Evolutionary conservation across 2,329 filamentous ascomycete species (phyloP).

Genomic region (Clonostachys byssicola): DNA sequence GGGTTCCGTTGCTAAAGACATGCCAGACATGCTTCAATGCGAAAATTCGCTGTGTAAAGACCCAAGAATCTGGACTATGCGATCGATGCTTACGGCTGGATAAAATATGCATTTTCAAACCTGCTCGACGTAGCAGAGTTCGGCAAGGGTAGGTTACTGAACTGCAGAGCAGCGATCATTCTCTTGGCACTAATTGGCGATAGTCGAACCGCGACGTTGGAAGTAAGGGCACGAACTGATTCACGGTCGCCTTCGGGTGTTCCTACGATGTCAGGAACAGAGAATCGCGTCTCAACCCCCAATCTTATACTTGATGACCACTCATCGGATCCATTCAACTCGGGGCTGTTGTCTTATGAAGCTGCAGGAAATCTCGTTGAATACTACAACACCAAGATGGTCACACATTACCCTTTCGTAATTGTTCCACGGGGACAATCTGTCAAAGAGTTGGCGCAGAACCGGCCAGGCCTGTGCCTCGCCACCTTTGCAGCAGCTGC

Average conservation of each 20-base stretch:
- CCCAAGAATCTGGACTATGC: constrained; percentile 22
- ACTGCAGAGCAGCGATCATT: too few species aligned
- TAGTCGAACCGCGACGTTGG: too few species aligned
- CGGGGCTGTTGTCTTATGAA: constrained; percentile 11
- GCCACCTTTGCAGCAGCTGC: constrained; percentile 19
- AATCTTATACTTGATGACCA: too few species aligned
- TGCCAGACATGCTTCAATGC: constrained; percentile 27
- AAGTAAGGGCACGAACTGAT: too few species aligned
- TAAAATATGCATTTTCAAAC: constrained; percentile 23
- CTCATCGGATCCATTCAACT: constrained; percentile 9
- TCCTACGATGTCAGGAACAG: too few species aligned
- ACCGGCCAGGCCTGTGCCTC: constrained; percentile 16
- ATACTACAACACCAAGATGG: constrained; percentile 13
- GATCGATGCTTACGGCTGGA: constrained; percentile 22
- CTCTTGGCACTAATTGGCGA: too few species aligned
- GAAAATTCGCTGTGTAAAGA: constrained; percentile 26
- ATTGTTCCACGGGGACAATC: constrained; percentile 9
- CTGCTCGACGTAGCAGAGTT: constrained; percentile 11
- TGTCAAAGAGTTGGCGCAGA: constrained; percentile 10
- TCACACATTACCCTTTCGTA: constrained; percentile 20
- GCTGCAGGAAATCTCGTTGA: constrained; percentile 16
- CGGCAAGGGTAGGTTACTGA: neutral
- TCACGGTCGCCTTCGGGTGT: too few species aligned
- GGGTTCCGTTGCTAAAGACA: constrained; percentile 17
- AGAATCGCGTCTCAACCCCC: too few species aligned